Percentiles rank a stretch among this genome's conserved stretches.
Conservation (phyloP, 768 basidiomycete species). For the Kwoniella dejecticola region DNA sequence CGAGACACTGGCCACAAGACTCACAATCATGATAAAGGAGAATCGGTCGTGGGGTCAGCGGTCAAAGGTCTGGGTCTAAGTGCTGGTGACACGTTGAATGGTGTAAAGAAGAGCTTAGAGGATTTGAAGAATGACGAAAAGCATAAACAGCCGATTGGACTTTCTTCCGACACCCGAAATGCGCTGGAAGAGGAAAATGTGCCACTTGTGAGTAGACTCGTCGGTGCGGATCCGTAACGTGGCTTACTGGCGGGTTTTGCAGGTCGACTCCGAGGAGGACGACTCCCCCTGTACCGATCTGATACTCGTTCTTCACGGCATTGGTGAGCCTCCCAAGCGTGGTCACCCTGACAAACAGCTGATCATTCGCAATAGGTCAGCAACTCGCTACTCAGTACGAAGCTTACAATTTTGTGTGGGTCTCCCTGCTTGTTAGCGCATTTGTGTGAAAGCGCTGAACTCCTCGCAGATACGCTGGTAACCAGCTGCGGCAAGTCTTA, state of each 20-base stretch:
- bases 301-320: constrained; percentile 60
- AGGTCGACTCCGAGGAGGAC: constrained; percentile 48
- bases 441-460: neutral
- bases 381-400: constrained; percentile 58
- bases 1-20: neutral
- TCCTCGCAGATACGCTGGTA: constrained; percentile 53
- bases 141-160: constrained; percentile 7
- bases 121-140: constrained; percentile 27
- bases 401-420: constrained; percentile 58
- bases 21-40: constrained; percentile 2
- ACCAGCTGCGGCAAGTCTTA: constrained; percentile 57
- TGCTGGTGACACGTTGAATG: constrained; percentile 27
- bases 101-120: constrained; percentile 31
- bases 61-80: constrained; percentile 21
- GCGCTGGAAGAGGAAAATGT: constrained; percentile 52
- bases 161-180: constrained; percentile 26
- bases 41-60: constrained; percentile 21
- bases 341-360: constrained; percentile 18
- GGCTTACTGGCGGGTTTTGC: constrained; percentile 14
- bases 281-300: constrained; percentile 57
- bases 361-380: constrained; percentile 33
- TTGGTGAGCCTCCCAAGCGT: constrained; percentile 48
- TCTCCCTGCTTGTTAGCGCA: neutral
- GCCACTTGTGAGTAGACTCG: constrained; percentile 40
- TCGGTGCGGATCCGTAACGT: neutral